Evolutionary conservation across 495 filamentous ascomycete species (phyloP), one percentile per base, ranked within the genome.

Genomic region (Eremomyces bilateralis): DNA sequence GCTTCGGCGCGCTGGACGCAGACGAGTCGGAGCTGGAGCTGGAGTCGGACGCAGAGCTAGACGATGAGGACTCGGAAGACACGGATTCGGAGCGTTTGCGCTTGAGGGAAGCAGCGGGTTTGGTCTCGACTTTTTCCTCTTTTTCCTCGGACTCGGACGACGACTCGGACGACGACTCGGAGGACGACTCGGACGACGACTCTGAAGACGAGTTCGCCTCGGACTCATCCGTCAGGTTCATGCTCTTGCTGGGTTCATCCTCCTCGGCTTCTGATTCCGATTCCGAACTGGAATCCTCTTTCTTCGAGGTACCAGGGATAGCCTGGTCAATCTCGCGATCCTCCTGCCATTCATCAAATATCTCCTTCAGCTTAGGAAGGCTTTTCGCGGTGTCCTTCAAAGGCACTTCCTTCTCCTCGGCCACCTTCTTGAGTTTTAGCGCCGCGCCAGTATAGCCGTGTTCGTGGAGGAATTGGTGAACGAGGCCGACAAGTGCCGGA

Each of bases 251-350:
- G 12, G 12, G 10, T 10, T 13, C 16, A 8, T 33, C 30, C 30
- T 33, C 30, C 10, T 16, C 25, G 19, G 33, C 17, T 21, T 39
- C 39, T 18, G 38, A 21, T 15, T 48, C 45, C 11, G 42, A 42
- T 15, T 39, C 42, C 34, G 40, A 44, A 34, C 38, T 41, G 6
- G 44, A 47, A 17, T 36, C 31, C 20, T 36, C 39, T 13, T 37
- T 32, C n/a, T 24, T 15, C 5, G 33, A 35, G 15, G 10, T 15
- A 35, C 8, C 30, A 8, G 8, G 10, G 30, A 8, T 33, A 8
- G 10, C 30, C 8, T 33, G 10, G 30, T 33, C 30, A 15, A 8
- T 17, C 8, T 33, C 33, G 33, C 15, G 10, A 8, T 12, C 17
- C 20, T 35, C 25, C 16, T 20, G 24, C 24, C 24, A 28, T 13